phyloP scores from a whole-genome alignment of 768 basidiomycete genomes.

The Tulasnella sp. region DNA sequence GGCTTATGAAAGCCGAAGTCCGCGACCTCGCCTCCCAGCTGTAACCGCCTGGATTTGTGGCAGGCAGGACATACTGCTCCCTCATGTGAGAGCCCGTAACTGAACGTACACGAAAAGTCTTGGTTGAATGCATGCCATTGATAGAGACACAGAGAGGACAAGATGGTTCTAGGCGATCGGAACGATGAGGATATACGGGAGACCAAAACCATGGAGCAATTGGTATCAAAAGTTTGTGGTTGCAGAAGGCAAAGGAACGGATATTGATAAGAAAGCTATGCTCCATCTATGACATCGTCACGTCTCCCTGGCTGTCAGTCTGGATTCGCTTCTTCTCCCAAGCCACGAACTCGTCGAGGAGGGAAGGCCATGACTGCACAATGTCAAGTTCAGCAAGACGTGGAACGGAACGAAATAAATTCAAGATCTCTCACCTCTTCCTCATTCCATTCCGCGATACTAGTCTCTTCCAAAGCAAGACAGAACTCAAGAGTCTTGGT shows the following conservation, averaged over 20 bases:
- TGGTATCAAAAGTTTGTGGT: not conserved
- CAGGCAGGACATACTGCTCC: not conserved
- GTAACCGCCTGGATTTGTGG: no score
- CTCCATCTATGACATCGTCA: constrained; percentile 7
- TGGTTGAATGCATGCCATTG: not conserved
- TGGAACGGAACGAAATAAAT: not conserved
- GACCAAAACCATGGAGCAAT: not conserved
- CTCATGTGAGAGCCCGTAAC: not conserved
- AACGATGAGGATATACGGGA: not conserved
- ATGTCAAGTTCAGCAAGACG: not conserved
- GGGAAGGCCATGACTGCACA: constrained; percentile 23
- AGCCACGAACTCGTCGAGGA: constrained; percentile 26
- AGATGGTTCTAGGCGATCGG: not conserved
- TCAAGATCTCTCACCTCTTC: constrained; percentile 18
- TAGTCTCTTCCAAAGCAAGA: not conserved
- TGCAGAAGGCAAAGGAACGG: not conserved
- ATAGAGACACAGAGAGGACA: not conserved
- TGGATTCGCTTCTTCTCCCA: constrained; percentile 15
- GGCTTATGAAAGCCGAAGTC: not conserved
- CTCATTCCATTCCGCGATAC: constrained; percentile 7
- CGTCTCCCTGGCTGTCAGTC: constrained; percentile 6
- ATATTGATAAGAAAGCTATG: not conserved
- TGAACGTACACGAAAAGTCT: not conserved
- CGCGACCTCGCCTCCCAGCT: not conserved
- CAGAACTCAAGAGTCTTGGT: constrained; percentile 25